phyloP scores from a whole-genome alignment of 371 early-diverging fungal genomes.

The Blastocladiella emersonii region DNA sequence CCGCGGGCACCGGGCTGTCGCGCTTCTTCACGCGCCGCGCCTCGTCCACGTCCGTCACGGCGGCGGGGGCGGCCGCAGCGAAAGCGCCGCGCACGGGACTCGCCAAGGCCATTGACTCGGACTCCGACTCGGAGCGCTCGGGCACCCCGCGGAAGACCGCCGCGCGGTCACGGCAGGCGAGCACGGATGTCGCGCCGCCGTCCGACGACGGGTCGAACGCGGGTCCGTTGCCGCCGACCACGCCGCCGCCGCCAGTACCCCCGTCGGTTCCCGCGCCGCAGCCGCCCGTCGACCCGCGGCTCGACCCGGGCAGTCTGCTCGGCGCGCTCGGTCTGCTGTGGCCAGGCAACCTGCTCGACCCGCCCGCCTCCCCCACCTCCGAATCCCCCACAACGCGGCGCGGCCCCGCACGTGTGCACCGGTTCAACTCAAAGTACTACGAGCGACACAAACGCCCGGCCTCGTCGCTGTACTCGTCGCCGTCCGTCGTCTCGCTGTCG shows the following conservation, averaged over 20 bases:
- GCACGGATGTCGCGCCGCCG: too few species aligned
- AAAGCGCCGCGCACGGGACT: background rate
- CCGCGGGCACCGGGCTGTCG: background rate
- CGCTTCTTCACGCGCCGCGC: background rate
- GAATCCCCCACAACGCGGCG: background rate
- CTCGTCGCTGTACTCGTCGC: background rate
- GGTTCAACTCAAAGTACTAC: background rate
- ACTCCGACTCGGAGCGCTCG: background rate
- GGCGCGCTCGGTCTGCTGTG: background rate
- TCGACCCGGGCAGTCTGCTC: background rate
- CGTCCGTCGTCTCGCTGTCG: background rate
- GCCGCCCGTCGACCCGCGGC: slow-evolving; percentile 10
- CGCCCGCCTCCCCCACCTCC: background rate
- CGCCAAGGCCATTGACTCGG: background rate
- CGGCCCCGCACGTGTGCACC: background rate
- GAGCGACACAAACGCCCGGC: background rate
- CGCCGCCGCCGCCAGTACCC: too few species aligned
- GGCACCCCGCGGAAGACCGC: too few species aligned
- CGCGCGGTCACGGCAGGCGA: too few species aligned
- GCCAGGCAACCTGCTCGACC: background rate
- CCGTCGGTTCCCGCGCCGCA: slow-evolving; percentile 7
- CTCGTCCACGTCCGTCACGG: background rate
- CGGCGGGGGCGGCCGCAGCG: slow-evolving; percentile 2
- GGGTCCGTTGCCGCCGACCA: too few species aligned
- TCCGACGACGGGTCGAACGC: too few species aligned